Evolutionary conservation across 768 basidiomycete genomes (phyloP), one percentile per base, ranked within the genome.

Genomic region (Harrya chromipes): DNA sequence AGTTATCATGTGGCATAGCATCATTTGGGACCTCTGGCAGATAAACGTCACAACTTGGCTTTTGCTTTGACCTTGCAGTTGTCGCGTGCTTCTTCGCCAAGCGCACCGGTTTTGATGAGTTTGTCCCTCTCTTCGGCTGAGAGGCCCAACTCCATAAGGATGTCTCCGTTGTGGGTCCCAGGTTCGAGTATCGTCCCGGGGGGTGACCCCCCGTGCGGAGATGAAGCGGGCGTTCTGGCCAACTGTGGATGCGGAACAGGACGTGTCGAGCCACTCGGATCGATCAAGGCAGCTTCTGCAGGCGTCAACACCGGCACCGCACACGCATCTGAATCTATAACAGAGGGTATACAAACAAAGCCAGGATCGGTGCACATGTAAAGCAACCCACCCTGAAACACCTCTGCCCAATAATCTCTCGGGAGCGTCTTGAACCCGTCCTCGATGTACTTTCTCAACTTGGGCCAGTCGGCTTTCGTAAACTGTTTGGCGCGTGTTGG

Each of bases 301-400:
- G 84, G 77, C 5, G 79, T 74, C 23, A 90, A 72, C 26, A 90
- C 83, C 0, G 88, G 87, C 13, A 86, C 68, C 10, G 76, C 77
- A 60, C 88, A 90, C 8, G 85, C 83, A 50, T 90, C 88, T 12
- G 78, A 84, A 24, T 76, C 87, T 90, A 58, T 35, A 26, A 3
- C 4, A 24, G n/a, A 33, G 21, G 44, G 19, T 17, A 42, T 39
- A 36, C 14, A 16, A 17, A 2, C 12, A 41, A 43, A 13, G 31
- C 4, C 12, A 1, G 10, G 14, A 13, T 9, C 26, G 6, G 10
- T 20, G 13, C 10, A 10, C 17, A 6, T 17, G 13, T 13, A 20
- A 16, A 19, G 24, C 24, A 1, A 37, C 64, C 27, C 57, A 83
- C 88, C 82, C 46, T 84, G 77, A 63, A 88, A 92, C 2, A 83